Percentiles rank a stretch among this genome's conserved stretches.
phyloP scores from a whole-genome alignment of 2,329 filamentous ascomycete genomes.

The Talaromyces pinophilus region DNA sequence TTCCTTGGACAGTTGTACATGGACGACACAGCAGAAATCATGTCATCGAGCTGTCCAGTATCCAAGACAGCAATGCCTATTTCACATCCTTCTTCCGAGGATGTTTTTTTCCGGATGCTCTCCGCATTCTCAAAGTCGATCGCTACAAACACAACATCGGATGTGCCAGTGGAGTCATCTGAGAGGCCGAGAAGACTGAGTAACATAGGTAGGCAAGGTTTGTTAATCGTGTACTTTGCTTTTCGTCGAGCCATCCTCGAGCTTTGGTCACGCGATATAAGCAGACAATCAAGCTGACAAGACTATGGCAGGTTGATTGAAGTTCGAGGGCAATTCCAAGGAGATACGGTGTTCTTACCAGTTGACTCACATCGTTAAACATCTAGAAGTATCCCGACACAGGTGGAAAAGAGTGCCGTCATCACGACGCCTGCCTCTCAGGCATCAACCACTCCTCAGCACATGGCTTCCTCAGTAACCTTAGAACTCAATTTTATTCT shows the following conservation, averaged over 20 bases:
- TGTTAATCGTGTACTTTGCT: background rate
- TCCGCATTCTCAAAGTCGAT: background rate
- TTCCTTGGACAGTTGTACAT: background rate
- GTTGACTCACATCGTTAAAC: background rate
- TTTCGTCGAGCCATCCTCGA: background rate
- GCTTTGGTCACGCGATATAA: background rate
- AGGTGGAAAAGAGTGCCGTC: background rate
- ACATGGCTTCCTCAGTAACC: background rate
- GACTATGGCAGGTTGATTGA: background rate
- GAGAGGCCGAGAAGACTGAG: background rate
- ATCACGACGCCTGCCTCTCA: background rate
- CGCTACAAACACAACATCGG: background rate
- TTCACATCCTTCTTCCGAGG: background rate
- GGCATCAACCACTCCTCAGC: background rate
- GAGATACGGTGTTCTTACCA: background rate
- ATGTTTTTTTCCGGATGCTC: background rate
- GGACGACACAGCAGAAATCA: background rate
- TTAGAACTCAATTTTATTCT: background rate
- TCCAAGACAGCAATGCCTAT: background rate
- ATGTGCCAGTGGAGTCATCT: background rate
- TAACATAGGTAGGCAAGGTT: background rate
- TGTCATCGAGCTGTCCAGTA: background rate
- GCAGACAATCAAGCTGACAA: background rate
- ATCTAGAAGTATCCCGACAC: background rate
- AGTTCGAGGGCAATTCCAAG: background rate